Percentiles rank a stretch among this genome's conserved stretches.
Evolutionary conservation across 2,329 filamentous ascomycete genomes (phyloP).

Genomic region (Paraphaeosphaeria minitans): DNA sequence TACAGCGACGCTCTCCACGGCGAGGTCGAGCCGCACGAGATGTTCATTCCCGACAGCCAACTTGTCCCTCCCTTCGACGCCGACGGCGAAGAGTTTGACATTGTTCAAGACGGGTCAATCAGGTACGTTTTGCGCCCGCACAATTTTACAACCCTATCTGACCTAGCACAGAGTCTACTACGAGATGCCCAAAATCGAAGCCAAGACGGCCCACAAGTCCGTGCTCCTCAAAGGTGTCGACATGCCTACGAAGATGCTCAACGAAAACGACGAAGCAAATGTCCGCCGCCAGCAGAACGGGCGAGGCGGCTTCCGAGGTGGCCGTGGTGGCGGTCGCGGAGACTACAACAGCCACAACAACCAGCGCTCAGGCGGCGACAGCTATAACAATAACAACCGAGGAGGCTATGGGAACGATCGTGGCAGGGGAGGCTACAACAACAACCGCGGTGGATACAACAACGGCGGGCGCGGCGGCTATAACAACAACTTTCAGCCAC

Average conservation of each 20-base stretch:
- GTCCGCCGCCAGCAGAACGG: slow-evolving; percentile 70
- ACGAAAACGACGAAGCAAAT: slow-evolving; percentile 69
- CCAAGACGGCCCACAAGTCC: slow-evolving; percentile 78
- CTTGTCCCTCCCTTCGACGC: slow-evolving; percentile 78
- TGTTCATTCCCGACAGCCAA: slow-evolving; percentile 82
- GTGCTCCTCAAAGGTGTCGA: slow-evolving; percentile 88
- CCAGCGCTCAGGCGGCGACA: slow-evolving; percentile 21
- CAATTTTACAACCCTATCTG: slow-evolving; percentile 18
- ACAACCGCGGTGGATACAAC: slow-evolving; percentile 19
- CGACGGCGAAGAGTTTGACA: slow-evolving; percentile 48
- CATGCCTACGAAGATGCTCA: slow-evolving; percentile 71
- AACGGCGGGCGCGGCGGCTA: slow-evolving; percentile 21
- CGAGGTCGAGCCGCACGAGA: slow-evolving; percentile 77
- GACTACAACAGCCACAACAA: slow-evolving; percentile 24
- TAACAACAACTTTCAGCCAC: slow-evolving; percentile 12
- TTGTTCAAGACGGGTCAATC: slow-evolving; percentile 69
- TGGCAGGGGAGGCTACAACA: slow-evolving; percentile 25
- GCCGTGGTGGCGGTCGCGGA: slow-evolving; percentile 47
- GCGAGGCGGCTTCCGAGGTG: slow-evolving; percentile 70
- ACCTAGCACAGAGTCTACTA: slow-evolving; percentile 73
- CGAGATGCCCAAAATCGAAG: slow-evolving; percentile 70
- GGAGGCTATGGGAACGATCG: slow-evolving; percentile 28
- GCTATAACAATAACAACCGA: slow-evolving; percentile 18
- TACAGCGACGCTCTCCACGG: slow-evolving; percentile 80
- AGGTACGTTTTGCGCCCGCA: slow-evolving; percentile 61